These are phyloP conservation scores for Triticum monococcum DNA, from an alignment of 176 grass and related monocot genomes.

Conservation along the genomic window DNA sequence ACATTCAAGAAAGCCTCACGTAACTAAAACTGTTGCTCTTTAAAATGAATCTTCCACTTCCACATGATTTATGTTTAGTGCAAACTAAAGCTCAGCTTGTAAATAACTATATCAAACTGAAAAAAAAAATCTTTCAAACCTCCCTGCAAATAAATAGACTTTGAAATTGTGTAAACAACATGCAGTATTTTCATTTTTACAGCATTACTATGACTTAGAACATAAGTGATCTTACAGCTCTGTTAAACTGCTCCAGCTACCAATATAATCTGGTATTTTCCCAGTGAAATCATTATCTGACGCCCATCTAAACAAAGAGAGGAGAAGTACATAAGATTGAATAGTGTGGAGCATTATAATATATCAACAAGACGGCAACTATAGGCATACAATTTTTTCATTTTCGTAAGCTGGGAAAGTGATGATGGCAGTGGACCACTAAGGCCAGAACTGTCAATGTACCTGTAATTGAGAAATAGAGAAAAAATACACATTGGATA, in stretches of 20 bases:
- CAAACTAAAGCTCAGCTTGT: not conserved
- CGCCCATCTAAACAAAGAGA: slow-evolving; percentile 42
- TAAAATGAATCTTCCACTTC: not conserved
- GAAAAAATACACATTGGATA: not conserved
- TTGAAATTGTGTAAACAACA: not conserved
- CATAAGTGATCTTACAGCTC: slow-evolving; percentile 46
- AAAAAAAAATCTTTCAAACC: not conserved
- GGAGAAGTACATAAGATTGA: slow-evolving; percentile 12
- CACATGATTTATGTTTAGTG: not conserved
- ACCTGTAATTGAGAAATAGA: slow-evolving; percentile 41
- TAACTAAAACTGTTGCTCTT: not conserved
- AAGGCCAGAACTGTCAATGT: slow-evolving; percentile 69
- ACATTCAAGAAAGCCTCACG: not conserved
- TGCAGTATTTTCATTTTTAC: not conserved
- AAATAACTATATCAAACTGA: not conserved
- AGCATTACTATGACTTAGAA: not conserved
- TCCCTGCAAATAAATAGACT: not conserved
- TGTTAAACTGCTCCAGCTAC: slow-evolving; percentile 39
- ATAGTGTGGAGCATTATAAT: not conserved
- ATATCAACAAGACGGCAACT: not conserved
- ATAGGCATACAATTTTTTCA: slow-evolving; percentile 19
- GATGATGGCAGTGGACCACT: slow-evolving; percentile 55
- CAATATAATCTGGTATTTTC: slow-evolving; percentile 70
- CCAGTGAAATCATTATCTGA: slow-evolving; percentile 78
- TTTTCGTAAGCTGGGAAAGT: slow-evolving; percentile 55